A percentile compares a stretch with the other conserved stretches of the same genome.
Evolutionary conservation across 768 basidiomycete species (phyloP).

Genomic region (Boletus pseudopeckii): DNA sequence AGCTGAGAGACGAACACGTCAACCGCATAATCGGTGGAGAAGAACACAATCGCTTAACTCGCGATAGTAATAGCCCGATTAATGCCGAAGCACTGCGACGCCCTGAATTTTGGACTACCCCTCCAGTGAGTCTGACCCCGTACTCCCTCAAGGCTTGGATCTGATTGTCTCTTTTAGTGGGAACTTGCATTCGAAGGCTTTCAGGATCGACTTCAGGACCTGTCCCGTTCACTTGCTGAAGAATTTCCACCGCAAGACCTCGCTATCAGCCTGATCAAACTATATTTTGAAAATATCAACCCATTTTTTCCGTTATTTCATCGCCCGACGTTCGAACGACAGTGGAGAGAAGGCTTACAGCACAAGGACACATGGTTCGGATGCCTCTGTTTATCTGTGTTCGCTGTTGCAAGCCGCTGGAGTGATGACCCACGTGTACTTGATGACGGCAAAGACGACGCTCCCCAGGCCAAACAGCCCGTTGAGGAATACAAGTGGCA

Average conservation of each 20-base stretch:
- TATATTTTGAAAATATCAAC: conserved; percentile 67
- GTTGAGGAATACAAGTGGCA: conserved; percentile 43
- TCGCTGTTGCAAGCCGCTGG: conserved; percentile 70
- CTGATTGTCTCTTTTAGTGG: conserved; percentile 42
- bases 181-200: conserved; percentile 53
- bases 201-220: conserved; percentile 23
- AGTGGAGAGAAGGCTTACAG: conserved; percentile 54
- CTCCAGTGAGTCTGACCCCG: conserved; percentile 41
- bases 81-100: conserved; percentile 34
- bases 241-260: conserved; percentile 66
- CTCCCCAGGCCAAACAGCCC: conserved; percentile 18
- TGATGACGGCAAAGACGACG: conserved; percentile 27
- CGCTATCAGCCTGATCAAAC: conserved; percentile 51
- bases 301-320: conserved; percentile 65
- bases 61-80: conserved; percentile 20
- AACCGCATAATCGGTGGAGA: conserved; percentile 32
- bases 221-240: conserved; percentile 36
- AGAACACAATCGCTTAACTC: conserved; percentile 12
- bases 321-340: conserved; percentile 61
- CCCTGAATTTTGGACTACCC: conserved; percentile 55
- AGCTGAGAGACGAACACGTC: conserved; percentile 50
- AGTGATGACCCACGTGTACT: conserved; percentile 59
- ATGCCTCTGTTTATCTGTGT: conserved; percentile 56
- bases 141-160: not conserved
- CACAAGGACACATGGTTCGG: conserved; percentile 57